Percentiles rank a stretch among this genome's conserved stretches.
phyloP scores from a whole-genome alignment of 2,329 filamentous ascomycete species.

The Ramularia collo-cygni region DNA sequence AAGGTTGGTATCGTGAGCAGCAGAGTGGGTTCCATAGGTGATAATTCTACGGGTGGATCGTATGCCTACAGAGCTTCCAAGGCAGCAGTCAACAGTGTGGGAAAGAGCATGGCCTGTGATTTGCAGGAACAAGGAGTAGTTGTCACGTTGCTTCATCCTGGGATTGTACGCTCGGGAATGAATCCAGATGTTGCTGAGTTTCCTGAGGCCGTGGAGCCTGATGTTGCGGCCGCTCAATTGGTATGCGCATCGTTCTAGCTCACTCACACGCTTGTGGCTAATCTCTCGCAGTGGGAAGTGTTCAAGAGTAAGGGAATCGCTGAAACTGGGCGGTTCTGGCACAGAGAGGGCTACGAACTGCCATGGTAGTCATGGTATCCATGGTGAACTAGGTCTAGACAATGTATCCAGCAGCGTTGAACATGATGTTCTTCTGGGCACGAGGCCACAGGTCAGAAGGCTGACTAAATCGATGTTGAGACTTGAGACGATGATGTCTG shows the following conservation, averaged over 20 bases:
- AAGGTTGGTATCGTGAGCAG: conserved; percentile 38
- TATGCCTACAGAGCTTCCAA: conserved; percentile 42
- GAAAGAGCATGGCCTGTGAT: conserved; percentile 39
- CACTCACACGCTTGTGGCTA: background rate
- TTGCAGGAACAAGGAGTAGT: conserved; percentile 34
- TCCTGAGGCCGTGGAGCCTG: conserved; percentile 38
- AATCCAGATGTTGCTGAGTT: conserved; percentile 19
- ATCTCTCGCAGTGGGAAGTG: conserved; percentile 29
- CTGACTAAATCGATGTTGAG: no score
- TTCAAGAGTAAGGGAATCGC: conserved; percentile 35
- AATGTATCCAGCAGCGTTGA: no score
- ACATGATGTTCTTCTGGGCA: no score
- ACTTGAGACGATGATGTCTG: no score
- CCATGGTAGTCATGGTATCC: conserved; percentile 33
- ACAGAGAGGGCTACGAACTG: conserved; percentile 39
- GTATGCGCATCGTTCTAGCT: background rate
- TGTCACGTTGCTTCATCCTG: conserved; percentile 40
- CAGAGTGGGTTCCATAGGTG: conserved; percentile 38
- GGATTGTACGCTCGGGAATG: conserved; percentile 36
- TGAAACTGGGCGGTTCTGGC: conserved; percentile 40
- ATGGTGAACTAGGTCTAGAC: no score
- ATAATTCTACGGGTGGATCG: conserved; percentile 35
- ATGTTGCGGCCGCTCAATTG: conserved; percentile 40
- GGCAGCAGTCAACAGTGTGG: conserved; percentile 40
- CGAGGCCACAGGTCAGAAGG: no score